Evolutionary conservation across 164 flowering plant genomes (phyloP), one percentile per base, ranked within the genome.

Genomic region (Vitis labrusca): DNA sequence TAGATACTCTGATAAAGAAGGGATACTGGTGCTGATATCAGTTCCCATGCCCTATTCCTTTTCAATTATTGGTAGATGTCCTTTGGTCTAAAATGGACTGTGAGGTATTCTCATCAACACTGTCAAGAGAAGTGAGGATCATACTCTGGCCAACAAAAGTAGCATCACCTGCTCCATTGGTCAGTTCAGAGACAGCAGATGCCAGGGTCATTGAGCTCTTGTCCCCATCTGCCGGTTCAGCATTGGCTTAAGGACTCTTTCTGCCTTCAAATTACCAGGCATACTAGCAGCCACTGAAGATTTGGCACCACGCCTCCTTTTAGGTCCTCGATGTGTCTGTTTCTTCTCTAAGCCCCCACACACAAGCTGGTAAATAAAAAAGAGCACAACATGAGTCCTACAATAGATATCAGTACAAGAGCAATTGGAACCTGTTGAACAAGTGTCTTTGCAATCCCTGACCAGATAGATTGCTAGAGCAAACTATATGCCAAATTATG

Each of bases 261-360:
- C 47, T 10, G 13, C 11, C 1, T 49, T 16, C 3, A 56, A 47
- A 44, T n/a, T 11, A 0, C 23, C 52, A 30, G 13, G 59, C 29
- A 12, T 5, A 15, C 56, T 59, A 10, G 59, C 63, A 57, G 67
- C 71, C 15, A 61, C 27, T 10, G 74, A 60, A n/a, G 64, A 30
- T 52, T 60, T 69, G 1, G 50, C 50, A 6, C 67, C 16, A 44
- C 9, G 58, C 68, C 32, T 69, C 67, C 30, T 67, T 50, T 54
- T 32, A 14, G 49, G 47, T 13, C 37, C 68, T 56, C 37, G 54
- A 8, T 55, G 11, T 7, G 30, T 19, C 19, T 27, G 65, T 66
- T 70, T 66, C 63, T 60, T 66, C 63, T 60, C 65, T 57, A 75
- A 75, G 62, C 64, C 65, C 17, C 64, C 71, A 49, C 62, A 51